Conservation (phyloP, 202 grass and related monocot species). For the Saccharum hybrid region DNA sequence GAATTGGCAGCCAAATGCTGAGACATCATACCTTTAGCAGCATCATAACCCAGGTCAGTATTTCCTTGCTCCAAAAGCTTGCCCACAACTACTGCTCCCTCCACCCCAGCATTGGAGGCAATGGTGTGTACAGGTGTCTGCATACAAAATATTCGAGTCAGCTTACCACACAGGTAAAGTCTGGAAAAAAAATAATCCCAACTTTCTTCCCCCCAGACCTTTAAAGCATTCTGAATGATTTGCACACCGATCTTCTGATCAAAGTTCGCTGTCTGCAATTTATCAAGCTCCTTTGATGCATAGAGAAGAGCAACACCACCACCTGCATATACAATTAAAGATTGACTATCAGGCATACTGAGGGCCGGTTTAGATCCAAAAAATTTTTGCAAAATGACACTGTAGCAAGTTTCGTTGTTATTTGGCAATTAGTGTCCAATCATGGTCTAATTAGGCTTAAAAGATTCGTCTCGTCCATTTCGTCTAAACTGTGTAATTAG, state of each 20-base stretch:
- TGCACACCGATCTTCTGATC: constrained; percentile 98
- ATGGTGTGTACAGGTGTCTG: constrained; percentile 90
- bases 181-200: not conserved
- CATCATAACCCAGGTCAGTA: constrained; percentile 91
- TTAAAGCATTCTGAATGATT: constrained; percentile 98
- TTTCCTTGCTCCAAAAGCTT: constrained; percentile 98
- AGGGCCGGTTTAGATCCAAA: no score
- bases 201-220: constrained; percentile 50
- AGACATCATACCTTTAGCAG: constrained; percentile 72
- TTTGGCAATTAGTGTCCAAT: no score
- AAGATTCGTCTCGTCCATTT: no score
- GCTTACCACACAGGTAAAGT: not conserved
- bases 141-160: constrained; percentile 34
- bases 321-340: constrained; percentile 52
- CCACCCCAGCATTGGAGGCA: constrained; percentile 88
- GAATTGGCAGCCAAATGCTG: not conserved
- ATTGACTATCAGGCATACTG: not conserved
- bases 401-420: no score
- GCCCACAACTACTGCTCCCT: constrained; percentile 90
- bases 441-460: no score
- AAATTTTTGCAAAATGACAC: no score
- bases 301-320: constrained; percentile 99
- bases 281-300: constrained; percentile 90
- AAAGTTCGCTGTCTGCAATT: constrained; percentile 83
- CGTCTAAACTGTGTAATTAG: no score